Base-by-base conservation (phyloP, 2,329 filamentous ascomycete genomes). In the Penicillium sp. region DNA sequence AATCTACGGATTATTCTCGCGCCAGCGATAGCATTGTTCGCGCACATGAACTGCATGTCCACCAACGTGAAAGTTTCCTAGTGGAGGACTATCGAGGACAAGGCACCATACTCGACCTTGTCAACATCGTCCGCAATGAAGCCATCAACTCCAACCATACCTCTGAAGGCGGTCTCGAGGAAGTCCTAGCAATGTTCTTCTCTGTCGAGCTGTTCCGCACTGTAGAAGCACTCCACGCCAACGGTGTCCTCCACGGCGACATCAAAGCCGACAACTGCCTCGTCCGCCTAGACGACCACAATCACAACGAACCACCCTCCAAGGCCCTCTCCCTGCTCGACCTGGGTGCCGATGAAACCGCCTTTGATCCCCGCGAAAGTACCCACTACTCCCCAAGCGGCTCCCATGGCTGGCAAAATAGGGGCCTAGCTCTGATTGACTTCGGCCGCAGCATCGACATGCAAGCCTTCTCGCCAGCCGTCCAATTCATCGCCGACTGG, bases 241-340 rank as follows among this genome's bases (percentile, higher is more conserved):
- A 89, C 65, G 84, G 86, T 3, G 81, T 99, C 57, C 80, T 97
- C 46, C 94, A 99, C 71, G 94, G 94, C 40, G 94, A 99, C 70
- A 82, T 99, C 65, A 99, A 99, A 77, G 87, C 90, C 1, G 94
- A 99, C 76, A 99, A 99, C 72, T 93, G 95, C 67, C 86, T 99
- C 2, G 85, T 97, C 4, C 90, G 94, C 6, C 86, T 97, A 21
- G 89, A 92, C 54, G 71, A 81, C 1, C 12, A 54, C 10, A 71
- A 77, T 12, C 66, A 64, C 17, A 68, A 67, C 25, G 59, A 60
- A 45, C 51, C 64, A 35, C 61, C 65, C n/a, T 64, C 62, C 4
- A 61, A 61, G 15, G 50, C 63, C 17, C 49, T 68, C n/a, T 74
- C 72, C 19, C 68, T 72, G 8, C 59, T 74, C 21, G 67, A 72